Percentiles rank a stretch among this genome's conserved stretches.
Conservation (phyloP, 176 grass and related monocot species). For the Aegilops sharonensis region DNA sequence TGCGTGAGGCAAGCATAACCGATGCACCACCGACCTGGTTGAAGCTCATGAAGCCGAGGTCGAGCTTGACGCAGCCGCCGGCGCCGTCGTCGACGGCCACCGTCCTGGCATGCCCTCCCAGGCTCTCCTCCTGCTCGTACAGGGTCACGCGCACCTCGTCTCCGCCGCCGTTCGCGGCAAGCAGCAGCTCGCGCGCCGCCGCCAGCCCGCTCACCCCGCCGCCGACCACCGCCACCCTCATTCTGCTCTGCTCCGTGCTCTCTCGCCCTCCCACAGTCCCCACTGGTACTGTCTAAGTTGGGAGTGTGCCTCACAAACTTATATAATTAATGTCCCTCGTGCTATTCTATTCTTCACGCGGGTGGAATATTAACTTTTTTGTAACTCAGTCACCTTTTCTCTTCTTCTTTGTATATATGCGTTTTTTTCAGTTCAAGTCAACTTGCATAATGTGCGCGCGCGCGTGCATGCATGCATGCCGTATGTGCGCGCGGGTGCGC, state of each 20-base stretch:
- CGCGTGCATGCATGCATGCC: too few relatives aligned
- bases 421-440: too few relatives aligned
- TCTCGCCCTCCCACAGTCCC: too few relatives aligned
- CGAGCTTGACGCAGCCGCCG: not conserved
- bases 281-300: not conserved
- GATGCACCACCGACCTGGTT: not conserved
- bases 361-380: too few relatives aligned
- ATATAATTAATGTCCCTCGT: not conserved
- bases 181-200: not conserved
- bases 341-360: too few relatives aligned
- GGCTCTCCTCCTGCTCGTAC: not conserved
- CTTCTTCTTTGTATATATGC: too few relatives aligned
- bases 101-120: not conserved
- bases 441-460: too few relatives aligned
- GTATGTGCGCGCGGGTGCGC: too few relatives aligned
- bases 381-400: too few relatives aligned
- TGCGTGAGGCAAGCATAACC: not conserved
- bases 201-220: not conserved
- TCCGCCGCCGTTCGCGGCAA: not conserved
- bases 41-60: slow-evolving; percentile 1
- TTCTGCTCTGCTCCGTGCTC: too few relatives aligned
- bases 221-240: not conserved
- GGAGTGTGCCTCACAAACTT: not conserved
- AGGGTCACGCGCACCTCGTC: not conserved
- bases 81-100: not conserved